Conservation (phyloP, 306 rosid genomes). For the Betula pendula region DNA sequence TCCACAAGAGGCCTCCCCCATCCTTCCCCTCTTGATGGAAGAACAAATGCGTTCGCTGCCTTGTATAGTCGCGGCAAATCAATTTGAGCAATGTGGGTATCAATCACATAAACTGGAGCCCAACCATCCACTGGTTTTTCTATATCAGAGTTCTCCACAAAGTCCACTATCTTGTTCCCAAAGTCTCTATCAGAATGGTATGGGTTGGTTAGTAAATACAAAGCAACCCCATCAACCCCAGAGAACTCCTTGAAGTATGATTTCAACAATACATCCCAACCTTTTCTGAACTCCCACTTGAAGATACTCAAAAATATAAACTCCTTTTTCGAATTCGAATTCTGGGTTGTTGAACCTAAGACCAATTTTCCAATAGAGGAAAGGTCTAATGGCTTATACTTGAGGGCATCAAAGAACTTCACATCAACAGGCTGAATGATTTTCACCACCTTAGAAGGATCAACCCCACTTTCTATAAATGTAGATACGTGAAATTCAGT, state of each 20-base stretch:
- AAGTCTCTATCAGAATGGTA: constrained; percentile 72
- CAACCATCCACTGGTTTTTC: constrained; percentile 58
- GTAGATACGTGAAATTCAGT: constrained; percentile 68
- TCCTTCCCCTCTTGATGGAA: constrained; percentile 90
- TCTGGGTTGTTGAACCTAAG: constrained; percentile 33
- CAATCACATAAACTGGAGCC: constrained; percentile 66
- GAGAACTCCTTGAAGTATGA: constrained; percentile 70
- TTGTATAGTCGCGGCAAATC: constrained; percentile 68
- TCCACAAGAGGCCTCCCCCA: constrained; percentile 91
- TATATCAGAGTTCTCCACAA: constrained; percentile 51
- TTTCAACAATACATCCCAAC: constrained; percentile 78
- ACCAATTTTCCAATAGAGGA: constrained; percentile 43
- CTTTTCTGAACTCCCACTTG: constrained; percentile 92
- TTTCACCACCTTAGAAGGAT: constrained; percentile 73
- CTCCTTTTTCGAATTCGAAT: constrained; percentile 13
- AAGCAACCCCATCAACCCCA: constrained; percentile 49
- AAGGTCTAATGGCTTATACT: constrained; percentile 55
- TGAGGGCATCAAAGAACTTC: constrained; percentile 65
- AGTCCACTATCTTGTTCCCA: constrained; percentile 72
- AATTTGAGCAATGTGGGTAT: constrained; percentile 64
- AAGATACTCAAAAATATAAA: constrained; percentile 75
- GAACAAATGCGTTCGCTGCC: constrained; percentile 77
- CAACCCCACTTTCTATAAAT: constrained; percentile 71
- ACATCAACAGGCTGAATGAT: constrained; percentile 87
- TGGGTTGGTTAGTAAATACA: constrained; percentile 76